Evolutionary conservation across 1,139 yeast species (phyloP), one percentile per base, ranked within the genome.

Genomic region (Kodamaea ohmeri): DNA sequence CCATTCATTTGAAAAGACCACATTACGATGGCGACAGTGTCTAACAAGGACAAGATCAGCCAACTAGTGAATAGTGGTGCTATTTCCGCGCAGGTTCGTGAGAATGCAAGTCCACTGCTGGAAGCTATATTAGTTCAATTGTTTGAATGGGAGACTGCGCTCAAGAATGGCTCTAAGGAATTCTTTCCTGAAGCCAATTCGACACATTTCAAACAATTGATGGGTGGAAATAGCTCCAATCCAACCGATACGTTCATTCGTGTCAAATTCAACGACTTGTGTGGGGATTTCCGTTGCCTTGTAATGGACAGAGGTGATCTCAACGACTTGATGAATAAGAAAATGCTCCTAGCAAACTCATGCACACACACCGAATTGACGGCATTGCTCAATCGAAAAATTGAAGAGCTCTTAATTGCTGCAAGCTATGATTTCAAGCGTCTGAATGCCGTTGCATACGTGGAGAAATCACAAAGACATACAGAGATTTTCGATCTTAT

Each of bases 271-370:
- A 48, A 49, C 25, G 66, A 61, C 37, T 46, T 67, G 28, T 42
- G 45, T 32, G 53, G 64, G 2, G 74, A 69, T 46, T 63, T 52
- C 45, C 62, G 59, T 40, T 56, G 52, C 36, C 43, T 67, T n/a
- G 42, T 58, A 3, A 48, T 2, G 25, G 50, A 51, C 26, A 41
- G 49, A n/a, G 41, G 43, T 17, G 55, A 58, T 33, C 48, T 67
- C 14, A 57, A 65, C 31, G 73, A 67, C 26, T 54, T 68, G 43
- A 56, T 67, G 18, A 65, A 66, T 43, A 67, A 67, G 44, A 69
- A 69, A 45, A 48, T 67, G 33, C 49, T 61, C n/a, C 44, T 60
- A 15, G 40, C 58, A 2, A 59, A 56, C 30, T 20, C 28, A 18
- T 38, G 41, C 26, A 27, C 27, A 4, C 32, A 35, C 19, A 21